Evolutionary conservation across 2,329 filamentous ascomycete genomes (phyloP).

Genomic region (Davidsoniella neocaledoniae): DNA sequence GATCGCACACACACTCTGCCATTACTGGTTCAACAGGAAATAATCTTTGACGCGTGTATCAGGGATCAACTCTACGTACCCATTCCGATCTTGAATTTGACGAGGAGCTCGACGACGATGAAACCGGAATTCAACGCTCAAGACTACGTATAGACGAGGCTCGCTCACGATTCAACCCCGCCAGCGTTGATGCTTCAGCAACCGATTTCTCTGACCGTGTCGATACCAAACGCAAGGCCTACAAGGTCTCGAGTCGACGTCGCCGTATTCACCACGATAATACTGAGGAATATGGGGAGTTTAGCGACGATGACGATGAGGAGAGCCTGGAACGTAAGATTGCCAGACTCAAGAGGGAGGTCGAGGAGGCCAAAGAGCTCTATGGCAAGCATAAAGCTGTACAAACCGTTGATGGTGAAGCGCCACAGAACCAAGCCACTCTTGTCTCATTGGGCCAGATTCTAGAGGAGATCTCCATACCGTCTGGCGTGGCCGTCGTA

Average conservation of each 20-base stretch:
- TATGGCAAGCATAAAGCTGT: conserved; percentile 37
- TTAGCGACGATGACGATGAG: conserved; percentile 52
- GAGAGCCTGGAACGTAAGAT: conserved; percentile 66
- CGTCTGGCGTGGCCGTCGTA: conserved; percentile 14
- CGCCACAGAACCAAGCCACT: conserved; percentile 30
- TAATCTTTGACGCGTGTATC: not conserved
- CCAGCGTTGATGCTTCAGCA: conserved; percentile 57
- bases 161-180: conserved; percentile 59
- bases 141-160: conserved; percentile 64
- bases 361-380: conserved; percentile 54
- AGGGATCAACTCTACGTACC: conserved; percentile 39
- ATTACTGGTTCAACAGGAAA: not conserved
- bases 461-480: conserved; percentile 45
- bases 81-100: conserved; percentile 46
- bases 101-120: conserved; percentile 45
- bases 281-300: conserved; percentile 51
- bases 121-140: conserved; percentile 55
- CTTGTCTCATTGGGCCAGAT: conserved; percentile 54
- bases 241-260: conserved; percentile 55
- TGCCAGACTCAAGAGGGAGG: conserved; percentile 65
- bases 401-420: conserved; percentile 25
- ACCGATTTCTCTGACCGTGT: conserved; percentile 87
- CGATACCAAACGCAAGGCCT: conserved; percentile 65
- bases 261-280: conserved; percentile 47
- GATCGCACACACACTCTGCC: not conserved